Percentiles rank a stretch among this genome's conserved stretches.
phyloP scores from a whole-genome alignment of 495 filamentous ascomycete species.

The Cladorrhinum samala region DNA sequence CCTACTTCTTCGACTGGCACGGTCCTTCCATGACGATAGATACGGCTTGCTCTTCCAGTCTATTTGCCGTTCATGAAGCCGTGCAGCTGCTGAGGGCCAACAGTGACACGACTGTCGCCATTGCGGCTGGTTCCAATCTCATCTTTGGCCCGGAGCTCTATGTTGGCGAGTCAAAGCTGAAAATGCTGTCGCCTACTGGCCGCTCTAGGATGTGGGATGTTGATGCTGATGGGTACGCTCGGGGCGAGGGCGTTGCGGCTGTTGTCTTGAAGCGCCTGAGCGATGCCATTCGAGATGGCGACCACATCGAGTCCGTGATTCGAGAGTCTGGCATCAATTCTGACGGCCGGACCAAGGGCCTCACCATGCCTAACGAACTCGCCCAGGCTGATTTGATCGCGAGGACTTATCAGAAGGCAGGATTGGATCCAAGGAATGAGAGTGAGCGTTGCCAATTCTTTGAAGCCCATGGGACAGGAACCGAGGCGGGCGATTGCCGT shows the following conservation, averaged over 20 bases:
- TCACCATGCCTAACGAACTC: slow-evolving; percentile 49
- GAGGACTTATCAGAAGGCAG: slow-evolving; percentile 41
- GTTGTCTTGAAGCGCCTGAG: slow-evolving; percentile 55
- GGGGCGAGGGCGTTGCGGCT: slow-evolving; percentile 52
- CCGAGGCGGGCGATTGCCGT: slow-evolving; percentile 42
- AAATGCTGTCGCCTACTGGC: slow-evolving; percentile 33
- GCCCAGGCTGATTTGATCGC: too few relatives aligned
- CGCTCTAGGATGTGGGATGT: slow-evolving; percentile 44
- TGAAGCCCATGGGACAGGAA: slow-evolving; percentile 50
- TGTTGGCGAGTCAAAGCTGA: slow-evolving; percentile 28
- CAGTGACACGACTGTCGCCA: slow-evolving; percentile 44
- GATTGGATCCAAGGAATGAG: slow-evolving; percentile 27
- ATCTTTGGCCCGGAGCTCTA: slow-evolving; percentile 33
- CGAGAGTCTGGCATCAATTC: slow-evolving; percentile 52
- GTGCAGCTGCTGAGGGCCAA: slow-evolving; percentile 41
- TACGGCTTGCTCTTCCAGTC: slow-evolving; percentile 53
- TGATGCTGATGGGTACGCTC: slow-evolving; percentile 58
- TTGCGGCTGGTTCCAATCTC: slow-evolving; percentile 40
- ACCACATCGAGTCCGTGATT: slow-evolving; percentile 57
- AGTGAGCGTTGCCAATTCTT: slow-evolving; percentile 39
- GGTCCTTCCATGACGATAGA: slow-evolving; percentile 49
- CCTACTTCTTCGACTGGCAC: slow-evolving; percentile 41
- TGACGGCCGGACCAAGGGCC: slow-evolving; percentile 49
- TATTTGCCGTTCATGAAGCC: slow-evolving; percentile 48
- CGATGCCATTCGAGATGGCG: slow-evolving; percentile 46